Base-by-base conservation (phyloP, 257 asterid species). In the Linderniella brevidens region DNA sequence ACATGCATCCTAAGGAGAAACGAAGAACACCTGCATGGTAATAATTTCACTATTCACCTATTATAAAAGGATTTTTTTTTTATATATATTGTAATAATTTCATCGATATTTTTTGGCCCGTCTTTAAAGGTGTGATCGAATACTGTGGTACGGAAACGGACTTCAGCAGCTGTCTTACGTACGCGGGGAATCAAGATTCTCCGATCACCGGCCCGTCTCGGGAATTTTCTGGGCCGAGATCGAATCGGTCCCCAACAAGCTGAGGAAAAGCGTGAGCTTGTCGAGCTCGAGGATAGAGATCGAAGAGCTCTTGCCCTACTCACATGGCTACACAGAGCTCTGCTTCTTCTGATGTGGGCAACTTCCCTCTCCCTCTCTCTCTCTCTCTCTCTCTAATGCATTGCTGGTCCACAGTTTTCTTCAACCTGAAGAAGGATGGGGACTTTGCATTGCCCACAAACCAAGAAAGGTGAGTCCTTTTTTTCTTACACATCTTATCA, bases 21-120 rank as follows among this genome's bases (percentile, higher is more conserved):
- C 76, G 93, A 16, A 52, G 98, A 41, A 90, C 98, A 2, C 98
- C 98, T 16, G 98, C 98, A 51, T 90, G 98, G 98, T 88, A 74
- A 60, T 53, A 12, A 46, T 41, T 41, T 0, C 19, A 36, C 0
- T 14, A 18, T 14, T 11, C 20, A 1, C 11, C 14, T 17, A 7
- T 12, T 12, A 41, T 17, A 45, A 4, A 45, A 8, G 25, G 18
- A 6, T 5, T n/a, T n/a, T n/a, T n/a, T n/a, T n/a, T n/a, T n/a
- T n/a, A n/a, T n/a, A n/a, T n/a, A n/a, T 9, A 45, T 14, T 7
- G 20, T 45, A 14, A 3, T 45, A 29, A 45, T 14, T 5, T 45
- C 12, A 14, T 8, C 4, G 3, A n/a, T 4, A 5, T 29, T 45
- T 45, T 4, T 3, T 45, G 19, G 15, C 14, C 13, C 4, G 17